Conservation (phyloP, 208 protist genomes). For the Leishmania martiniquensis region DNA sequence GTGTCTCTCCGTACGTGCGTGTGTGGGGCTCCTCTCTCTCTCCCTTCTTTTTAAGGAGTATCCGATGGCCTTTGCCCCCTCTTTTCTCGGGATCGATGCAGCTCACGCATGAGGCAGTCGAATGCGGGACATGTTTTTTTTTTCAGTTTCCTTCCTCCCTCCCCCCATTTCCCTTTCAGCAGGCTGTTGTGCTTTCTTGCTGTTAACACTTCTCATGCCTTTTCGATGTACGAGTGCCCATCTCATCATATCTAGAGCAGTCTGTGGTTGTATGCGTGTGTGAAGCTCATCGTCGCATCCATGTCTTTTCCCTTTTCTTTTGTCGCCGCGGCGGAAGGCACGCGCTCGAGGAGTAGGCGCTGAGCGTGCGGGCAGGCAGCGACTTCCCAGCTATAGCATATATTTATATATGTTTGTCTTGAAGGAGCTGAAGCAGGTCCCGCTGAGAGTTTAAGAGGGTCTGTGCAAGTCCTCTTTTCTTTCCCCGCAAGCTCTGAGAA, state of each 20-base stretch:
- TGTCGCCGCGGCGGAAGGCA: not conserved
- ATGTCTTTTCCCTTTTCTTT: not conserved
- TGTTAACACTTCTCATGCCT: not conserved
- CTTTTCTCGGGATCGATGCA: no score
- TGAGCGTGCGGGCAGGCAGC: not conserved
- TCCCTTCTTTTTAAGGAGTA: no score
- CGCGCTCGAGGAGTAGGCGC: no score
- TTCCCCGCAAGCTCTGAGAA: not conserved
- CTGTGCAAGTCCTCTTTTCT: not conserved
- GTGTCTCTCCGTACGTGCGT: no score
- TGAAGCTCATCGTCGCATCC: not conserved
- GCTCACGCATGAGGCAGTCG: no score
- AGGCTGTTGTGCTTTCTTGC: not conserved
- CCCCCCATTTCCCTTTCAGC: not conserved
- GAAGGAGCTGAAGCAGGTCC: not conserved
- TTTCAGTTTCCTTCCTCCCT: not conserved
- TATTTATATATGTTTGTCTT: not conserved
- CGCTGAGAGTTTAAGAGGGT: not conserved
- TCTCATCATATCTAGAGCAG: no score
- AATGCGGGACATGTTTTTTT: not conserved
- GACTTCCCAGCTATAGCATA: not conserved
- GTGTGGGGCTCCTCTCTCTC: no score
- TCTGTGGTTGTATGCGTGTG: not conserved
- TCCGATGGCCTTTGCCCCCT: no score
- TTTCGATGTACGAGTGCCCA: no score